Evolutionary conservation across 1,139 yeast species (phyloP).

Genomic region (Candida glucosophila): DNA sequence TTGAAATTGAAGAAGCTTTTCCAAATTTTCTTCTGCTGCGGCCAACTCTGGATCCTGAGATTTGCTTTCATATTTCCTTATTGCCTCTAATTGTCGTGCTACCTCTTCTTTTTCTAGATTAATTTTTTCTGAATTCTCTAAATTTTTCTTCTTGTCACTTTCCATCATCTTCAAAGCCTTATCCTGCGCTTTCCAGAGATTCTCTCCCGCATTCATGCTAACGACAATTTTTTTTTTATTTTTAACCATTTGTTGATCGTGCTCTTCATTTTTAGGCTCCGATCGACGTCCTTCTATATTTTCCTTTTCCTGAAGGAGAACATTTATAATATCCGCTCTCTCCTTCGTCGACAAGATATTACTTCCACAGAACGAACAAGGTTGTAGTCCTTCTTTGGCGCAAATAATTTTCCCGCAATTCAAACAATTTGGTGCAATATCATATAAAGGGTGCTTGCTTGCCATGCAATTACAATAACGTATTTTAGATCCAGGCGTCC

Average conservation of each 20-base stretch:
- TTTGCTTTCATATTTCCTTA: slow-evolving; percentile 26
- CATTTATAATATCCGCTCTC: slow-evolving; percentile 44
- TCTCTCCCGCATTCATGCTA: slow-evolving; percentile 51
- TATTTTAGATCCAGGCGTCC: slow-evolving; percentile 7
- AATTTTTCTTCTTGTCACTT: slow-evolving; percentile 16
- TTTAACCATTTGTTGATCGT: slow-evolving; percentile 10
- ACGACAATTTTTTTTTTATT: slow-evolving; percentile 38
- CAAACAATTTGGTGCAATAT: slow-evolving; percentile 86
- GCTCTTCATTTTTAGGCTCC: slow-evolving; percentile 7
- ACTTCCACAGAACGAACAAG: slow-evolving; percentile 76
- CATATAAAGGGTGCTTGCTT: slow-evolving; percentile 78
- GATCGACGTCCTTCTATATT: background rate
- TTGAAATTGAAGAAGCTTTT: slow-evolving; percentile 70
- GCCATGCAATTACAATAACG: slow-evolving; percentile 73
- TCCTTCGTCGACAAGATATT: slow-evolving; percentile 58
- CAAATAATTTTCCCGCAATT: slow-evolving; percentile 94
- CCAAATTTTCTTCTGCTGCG: slow-evolving; percentile 65
- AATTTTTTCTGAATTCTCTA: slow-evolving; percentile 11
- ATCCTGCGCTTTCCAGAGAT: slow-evolving; percentile 63
- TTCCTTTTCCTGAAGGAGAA: slow-evolving; percentile 43
- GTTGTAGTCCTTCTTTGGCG: slow-evolving; percentile 79
- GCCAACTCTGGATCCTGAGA: slow-evolving; percentile 44
- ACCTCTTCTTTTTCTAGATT: slow-evolving; percentile 23
- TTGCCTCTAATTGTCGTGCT: slow-evolving; percentile 27
- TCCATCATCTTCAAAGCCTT: slow-evolving; percentile 49